Percentiles rank a stretch among this genome's conserved stretches.
Evolutionary conservation across 2,329 filamentous ascomycete genomes (phyloP).

Genomic region (Nemania sp.): DNA sequence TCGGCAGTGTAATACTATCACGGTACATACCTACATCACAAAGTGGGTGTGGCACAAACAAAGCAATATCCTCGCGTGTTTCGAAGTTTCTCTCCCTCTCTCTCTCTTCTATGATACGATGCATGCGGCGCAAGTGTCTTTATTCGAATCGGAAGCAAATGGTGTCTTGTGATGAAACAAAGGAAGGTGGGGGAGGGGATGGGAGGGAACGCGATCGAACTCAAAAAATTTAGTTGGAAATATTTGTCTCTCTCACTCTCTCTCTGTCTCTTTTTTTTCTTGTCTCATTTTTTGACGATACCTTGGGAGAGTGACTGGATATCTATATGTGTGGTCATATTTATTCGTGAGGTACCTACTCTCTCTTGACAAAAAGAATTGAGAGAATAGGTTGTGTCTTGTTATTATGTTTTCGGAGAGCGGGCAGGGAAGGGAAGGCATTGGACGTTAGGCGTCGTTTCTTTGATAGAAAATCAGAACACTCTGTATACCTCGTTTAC

Average conservation of each 20-base stretch:
- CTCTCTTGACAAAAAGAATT: background rate
- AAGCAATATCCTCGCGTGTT: too few relatives aligned
- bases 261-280: too few relatives aligned
- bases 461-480: conserved; percentile 20
- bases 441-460: conserved; percentile 12
- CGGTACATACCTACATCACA: background rate
- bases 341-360: background rate
- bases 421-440: conserved; percentile 1
- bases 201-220: too few relatives aligned
- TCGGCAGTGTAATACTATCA: background rate
- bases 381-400: too few relatives aligned
- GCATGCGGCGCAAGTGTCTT: conserved; percentile 22
- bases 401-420: background rate
- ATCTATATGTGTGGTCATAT: background rate
- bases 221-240: conserved; percentile 10
- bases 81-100: background rate
- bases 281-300: too few relatives aligned
- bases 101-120: conserved; percentile 10
- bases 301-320: conserved; percentile 6
- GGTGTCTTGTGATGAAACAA: conserved; percentile 7
- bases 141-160: conserved; percentile 8
- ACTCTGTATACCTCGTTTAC: conserved; percentile 18
- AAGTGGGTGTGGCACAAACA: too few relatives aligned
- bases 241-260: too few relatives aligned
- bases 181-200: too few relatives aligned